Percentiles rank a stretch among this genome's conserved stretches.
These are phyloP conservation scores for Epichloe bromicola DNA, from an alignment of 2,329 filamentous ascomycete genomes.

Conservation along the genomic window DNA sequence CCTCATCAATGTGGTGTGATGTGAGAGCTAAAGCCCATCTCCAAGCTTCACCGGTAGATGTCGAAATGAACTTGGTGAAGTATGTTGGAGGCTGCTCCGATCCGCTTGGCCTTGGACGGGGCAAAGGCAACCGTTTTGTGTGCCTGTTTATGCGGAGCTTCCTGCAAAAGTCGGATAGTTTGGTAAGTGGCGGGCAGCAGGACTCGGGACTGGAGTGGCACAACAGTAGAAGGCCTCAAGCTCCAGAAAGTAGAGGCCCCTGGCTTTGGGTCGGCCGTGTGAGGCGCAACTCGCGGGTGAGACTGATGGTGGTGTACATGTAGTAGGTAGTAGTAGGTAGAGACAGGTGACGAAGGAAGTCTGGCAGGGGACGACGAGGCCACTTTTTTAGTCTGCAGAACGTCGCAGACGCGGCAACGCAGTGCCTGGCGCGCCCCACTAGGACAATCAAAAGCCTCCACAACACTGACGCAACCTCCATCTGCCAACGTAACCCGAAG, in stretches of 20 bases:
- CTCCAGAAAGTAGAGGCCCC: neutral
- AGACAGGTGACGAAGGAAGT: neutral
- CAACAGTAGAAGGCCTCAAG: neutral
- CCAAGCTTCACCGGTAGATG: neutral
- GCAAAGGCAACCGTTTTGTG: neutral
- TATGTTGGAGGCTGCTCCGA: neutral
- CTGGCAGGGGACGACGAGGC: neutral
- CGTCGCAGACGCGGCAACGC: no score
- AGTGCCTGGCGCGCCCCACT: no score
- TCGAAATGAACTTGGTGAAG: neutral
- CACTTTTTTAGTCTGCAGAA: no score
- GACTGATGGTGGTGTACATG: neutral
- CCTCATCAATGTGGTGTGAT: slow-evolving; percentile 3
- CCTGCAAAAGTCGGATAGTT: neutral
- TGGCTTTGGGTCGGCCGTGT: neutral
- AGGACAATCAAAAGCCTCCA: neutral
- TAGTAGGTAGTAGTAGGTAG: no score
- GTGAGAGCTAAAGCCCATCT: neutral
- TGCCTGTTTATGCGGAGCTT: neutral
- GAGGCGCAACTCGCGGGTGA: neutral
- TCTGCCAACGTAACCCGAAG: neutral
- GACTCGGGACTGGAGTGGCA: neutral
- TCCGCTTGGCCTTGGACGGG: neutral
- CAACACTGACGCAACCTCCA: slow-evolving; percentile 3
- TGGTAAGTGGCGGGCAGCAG: neutral